These are phyloP conservation scores for Alnus glutinosa DNA, from an alignment of 306 rosid genomes.

Conservation along the genomic window DNA sequence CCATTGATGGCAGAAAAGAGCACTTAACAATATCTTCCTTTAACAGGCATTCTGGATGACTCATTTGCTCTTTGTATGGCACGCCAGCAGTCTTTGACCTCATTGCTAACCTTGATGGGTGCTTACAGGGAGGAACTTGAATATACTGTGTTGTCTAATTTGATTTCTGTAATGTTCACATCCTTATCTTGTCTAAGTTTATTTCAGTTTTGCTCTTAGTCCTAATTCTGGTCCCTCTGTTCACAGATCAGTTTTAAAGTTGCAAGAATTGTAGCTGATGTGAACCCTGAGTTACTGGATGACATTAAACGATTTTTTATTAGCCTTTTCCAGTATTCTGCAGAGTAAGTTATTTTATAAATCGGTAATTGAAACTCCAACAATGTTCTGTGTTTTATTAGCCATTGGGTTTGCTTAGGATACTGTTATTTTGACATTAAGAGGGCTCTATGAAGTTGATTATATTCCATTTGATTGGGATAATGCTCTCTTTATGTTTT, in stretches of 20 bases:
- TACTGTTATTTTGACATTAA: neutral
- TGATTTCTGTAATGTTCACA: constrained; percentile 62
- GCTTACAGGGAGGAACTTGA: constrained; percentile 83
- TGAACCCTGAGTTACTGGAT: constrained; percentile 61
- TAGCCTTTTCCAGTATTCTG: constrained; percentile 63
- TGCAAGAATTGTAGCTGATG: constrained; percentile 70
- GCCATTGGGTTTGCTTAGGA: neutral
- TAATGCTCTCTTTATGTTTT: neutral
- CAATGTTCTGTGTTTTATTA: neutral
- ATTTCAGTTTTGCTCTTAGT: constrained; percentile 19
- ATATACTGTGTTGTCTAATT: constrained; percentile 78
- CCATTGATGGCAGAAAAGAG: constrained; percentile 14
- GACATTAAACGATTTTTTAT: constrained; percentile 58
- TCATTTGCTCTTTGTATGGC: constrained; percentile 83
- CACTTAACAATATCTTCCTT: constrained; percentile 31
- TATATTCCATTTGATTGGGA: neutral
- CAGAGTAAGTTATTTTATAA: constrained; percentile 60
- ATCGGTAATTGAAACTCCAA: neutral
- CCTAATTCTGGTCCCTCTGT: constrained; percentile 34
- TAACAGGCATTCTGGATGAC: constrained; percentile 86
- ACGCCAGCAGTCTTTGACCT: constrained; percentile 59
- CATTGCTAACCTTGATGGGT: constrained; percentile 78
- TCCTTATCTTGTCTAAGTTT: constrained; percentile 27
- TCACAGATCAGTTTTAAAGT: constrained; percentile 63
- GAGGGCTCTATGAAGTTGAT: neutral